Percentiles rank a stretch among this genome's conserved stretches.
Conservation (phyloP, 805 yeast species). For the Torulaspora quercuum region DNA sequence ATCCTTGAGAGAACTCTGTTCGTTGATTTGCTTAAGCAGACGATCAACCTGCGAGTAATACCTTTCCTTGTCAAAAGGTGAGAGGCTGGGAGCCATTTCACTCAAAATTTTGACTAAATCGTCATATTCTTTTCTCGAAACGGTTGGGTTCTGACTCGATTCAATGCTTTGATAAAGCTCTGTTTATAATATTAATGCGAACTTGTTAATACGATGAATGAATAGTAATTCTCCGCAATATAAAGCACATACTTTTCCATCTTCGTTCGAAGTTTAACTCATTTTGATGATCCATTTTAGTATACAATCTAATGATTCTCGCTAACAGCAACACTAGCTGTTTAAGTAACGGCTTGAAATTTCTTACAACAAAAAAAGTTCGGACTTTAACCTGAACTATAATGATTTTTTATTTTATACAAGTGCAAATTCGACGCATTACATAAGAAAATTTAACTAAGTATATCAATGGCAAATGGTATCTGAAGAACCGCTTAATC, state of each 20-base stretch:
- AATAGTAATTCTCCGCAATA: too few species aligned
- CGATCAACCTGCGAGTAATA: slow-evolving; percentile 17
- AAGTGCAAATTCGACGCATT: slow-evolving; percentile 14
- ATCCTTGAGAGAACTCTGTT: slow-evolving; percentile 4
- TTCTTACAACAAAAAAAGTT: not conserved
- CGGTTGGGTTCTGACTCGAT: slow-evolving; percentile 1
- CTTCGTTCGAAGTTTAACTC: slow-evolving; percentile 1
- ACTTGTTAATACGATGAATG: too few species aligned
- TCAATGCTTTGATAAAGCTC: slow-evolving; percentile 9
- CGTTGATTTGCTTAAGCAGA: slow-evolving; percentile 16
- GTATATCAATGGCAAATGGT: slow-evolving; percentile 7
- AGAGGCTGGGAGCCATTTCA: slow-evolving; percentile 14
- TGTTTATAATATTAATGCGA: too few species aligned
- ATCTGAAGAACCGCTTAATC: slow-evolving; percentile 50
- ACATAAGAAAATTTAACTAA: slow-evolving; percentile 8
- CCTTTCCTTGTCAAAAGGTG: slow-evolving; percentile 22
- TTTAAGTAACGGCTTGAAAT: not conserved
- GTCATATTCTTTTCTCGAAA: slow-evolving; percentile 12
- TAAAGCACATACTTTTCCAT: slow-evolving; percentile 3
- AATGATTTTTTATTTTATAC: slow-evolving; percentile 15
- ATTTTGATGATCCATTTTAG: not conserved
- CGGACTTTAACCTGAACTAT: slow-evolving; percentile 4
- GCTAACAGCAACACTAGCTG: too few species aligned
- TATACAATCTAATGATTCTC: not conserved
- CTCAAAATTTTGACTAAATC: slow-evolving; percentile 15